phyloP scores from a whole-genome alignment of 352 stramenopile genomes.

The Thraustochytrium sp. region DNA sequence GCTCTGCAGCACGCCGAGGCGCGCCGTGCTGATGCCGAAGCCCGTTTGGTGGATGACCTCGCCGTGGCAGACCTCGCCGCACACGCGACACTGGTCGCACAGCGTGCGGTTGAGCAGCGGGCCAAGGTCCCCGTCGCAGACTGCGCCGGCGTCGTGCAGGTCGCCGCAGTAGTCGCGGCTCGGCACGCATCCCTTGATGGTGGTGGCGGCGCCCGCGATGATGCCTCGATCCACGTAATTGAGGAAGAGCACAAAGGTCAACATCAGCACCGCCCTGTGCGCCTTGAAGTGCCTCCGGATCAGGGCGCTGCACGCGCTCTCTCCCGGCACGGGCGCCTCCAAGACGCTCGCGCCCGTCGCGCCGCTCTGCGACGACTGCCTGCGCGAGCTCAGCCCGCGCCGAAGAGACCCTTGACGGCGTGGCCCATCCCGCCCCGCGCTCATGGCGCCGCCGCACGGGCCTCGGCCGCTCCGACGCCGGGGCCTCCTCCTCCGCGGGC shows the following conservation, averaged over 20 bases:
- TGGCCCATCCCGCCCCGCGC: neutral
- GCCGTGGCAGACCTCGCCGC: constrained; percentile 13
- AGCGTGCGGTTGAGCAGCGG: neutral
- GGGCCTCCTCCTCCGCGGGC: no score
- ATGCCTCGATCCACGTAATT: constrained; percentile 92
- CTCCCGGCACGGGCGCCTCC: neutral
- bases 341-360: neutral
- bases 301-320: neutral
- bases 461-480: no score
- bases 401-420: neutral
- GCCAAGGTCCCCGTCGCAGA: neutral
- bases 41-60: constrained; percentile 7
- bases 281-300: constrained; percentile 14
- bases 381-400: no score
- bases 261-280: constrained; percentile 62
- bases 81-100: constrained; percentile 27
- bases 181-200: constrained; percentile 76
- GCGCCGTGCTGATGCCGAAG: constrained; percentile 22
- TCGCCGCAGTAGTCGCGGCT: neutral
- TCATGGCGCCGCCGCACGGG: no score
- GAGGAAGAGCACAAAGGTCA: constrained; percentile 80
- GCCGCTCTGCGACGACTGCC: neutral
- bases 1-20: constrained; percentile 20
- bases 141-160: neutral
- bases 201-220: constrained; percentile 79